These are phyloP conservation scores for Gelatoporia subvermispora DNA, from an alignment of 768 basidiomycete species.

Conservation along the genomic window DNA sequence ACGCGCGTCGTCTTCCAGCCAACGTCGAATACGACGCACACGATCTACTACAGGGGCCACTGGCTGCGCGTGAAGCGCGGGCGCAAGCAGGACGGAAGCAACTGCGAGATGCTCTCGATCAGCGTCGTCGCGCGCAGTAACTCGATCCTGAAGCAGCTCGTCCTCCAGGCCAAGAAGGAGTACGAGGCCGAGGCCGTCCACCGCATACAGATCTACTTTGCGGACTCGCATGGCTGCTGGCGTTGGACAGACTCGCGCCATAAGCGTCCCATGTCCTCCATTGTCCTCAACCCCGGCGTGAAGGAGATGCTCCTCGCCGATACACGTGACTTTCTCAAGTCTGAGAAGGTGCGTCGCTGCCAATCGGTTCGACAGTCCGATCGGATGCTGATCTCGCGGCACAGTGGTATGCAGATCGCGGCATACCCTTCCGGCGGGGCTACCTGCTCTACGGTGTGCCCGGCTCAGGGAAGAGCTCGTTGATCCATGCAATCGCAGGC, in stretches of 20 bases:
- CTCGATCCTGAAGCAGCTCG: constrained; percentile 81
- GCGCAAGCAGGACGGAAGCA: constrained; percentile 63
- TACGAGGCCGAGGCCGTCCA: constrained; percentile 86
- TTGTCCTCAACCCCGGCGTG: constrained; percentile 83
- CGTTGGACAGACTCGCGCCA: constrained; percentile 83
- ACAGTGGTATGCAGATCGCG: constrained; percentile 90
- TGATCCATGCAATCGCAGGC: constrained; percentile 85
- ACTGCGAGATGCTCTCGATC: constrained; percentile 72
- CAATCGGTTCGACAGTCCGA: not conserved
- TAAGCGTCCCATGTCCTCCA: constrained; percentile 84
- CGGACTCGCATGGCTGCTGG: constrained; percentile 85
- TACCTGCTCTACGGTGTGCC: constrained; percentile 82
- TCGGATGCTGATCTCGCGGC: constrained; percentile 8
- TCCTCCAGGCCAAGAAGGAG: constrained; percentile 84
- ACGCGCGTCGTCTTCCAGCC: constrained; percentile 87
- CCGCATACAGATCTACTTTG: constrained; percentile 86
- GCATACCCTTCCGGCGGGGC: constrained; percentile 87
- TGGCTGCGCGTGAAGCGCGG: constrained; percentile 75
- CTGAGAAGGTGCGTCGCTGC: constrained; percentile 61
- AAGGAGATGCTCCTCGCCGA: constrained; percentile 87
- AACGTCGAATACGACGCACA: constrained; percentile 83
- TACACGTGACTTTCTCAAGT: constrained; percentile 76
- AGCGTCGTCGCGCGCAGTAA: constrained; percentile 83
- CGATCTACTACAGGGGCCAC: constrained; percentile 81
- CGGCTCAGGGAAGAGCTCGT: constrained; percentile 81